phyloP scores from a whole-genome alignment of 2,329 filamentous ascomycete genomes.

The Clonostachys rosea region DNA sequence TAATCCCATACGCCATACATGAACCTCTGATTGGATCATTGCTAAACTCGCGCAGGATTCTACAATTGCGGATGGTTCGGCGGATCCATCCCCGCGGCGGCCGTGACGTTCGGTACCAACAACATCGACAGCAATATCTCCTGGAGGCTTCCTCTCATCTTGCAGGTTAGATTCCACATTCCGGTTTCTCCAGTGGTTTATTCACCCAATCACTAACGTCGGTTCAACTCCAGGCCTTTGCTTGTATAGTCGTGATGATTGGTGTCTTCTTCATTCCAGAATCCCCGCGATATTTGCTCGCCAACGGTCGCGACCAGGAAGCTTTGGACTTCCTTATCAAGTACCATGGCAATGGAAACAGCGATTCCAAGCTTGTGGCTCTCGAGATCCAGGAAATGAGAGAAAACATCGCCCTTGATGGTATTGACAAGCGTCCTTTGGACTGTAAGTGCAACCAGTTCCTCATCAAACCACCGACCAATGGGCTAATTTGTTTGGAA shows the following conservation, averaged over 20 bases:
- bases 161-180: constrained; percentile 33
- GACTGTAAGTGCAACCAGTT: constrained; percentile 35
- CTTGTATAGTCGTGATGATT: constrained; percentile 36
- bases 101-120: constrained; percentile 23
- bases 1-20: too few species aligned
- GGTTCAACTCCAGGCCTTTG: too few species aligned
- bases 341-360: constrained; percentile 10
- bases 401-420: constrained; percentile 1
- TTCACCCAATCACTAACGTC: too few species aligned
- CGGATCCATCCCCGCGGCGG: too few species aligned
- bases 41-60: too few species aligned
- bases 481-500: constrained; percentile 36
- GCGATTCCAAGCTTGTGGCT: constrained; percentile 21
- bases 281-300: constrained; percentile 10
- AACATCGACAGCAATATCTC: constrained; percentile 39
- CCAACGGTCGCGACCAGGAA: constrained; percentile 2
- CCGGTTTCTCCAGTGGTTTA: constrained; percentile 2
- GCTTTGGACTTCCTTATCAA: constrained; percentile 3
- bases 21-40: too few species aligned
- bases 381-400: constrained; percentile 38
- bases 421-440: too few species aligned
- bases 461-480: constrained; percentile 30
- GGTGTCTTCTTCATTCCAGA: constrained; percentile 45
- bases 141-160: constrained; percentile 38
- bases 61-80: too few species aligned